Evolutionary conservation across 306 rosid species (phyloP).

Genomic region (Phaseolus lunatus): DNA sequence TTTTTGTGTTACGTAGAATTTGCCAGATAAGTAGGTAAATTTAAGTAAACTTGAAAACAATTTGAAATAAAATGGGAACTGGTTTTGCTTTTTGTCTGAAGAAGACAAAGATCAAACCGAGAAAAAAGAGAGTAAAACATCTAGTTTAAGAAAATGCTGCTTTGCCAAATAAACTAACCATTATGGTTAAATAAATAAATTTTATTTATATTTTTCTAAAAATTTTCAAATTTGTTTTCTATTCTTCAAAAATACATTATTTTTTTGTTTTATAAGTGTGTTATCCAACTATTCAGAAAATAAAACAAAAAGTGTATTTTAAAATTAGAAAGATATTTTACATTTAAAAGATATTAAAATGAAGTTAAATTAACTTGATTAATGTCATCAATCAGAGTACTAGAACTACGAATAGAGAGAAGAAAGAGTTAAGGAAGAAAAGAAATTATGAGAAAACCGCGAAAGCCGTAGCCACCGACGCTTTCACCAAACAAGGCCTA

Average conservation of each 20-base stretch:
- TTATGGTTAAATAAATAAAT: background rate
- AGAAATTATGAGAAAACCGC: constrained; percentile 40
- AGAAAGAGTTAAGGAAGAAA: background rate
- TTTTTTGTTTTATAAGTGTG: no score
- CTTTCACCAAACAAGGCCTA: constrained; percentile 44
- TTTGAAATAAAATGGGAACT: no score
- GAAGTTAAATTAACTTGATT: background rate
- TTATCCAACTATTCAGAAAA: no score
- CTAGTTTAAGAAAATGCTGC: background rate
- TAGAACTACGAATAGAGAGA: background rate
- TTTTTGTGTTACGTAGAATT: background rate
- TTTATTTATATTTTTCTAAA: no score
- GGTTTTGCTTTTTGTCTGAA: background rate
- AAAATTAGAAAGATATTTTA: no score
- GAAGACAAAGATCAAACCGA: background rate
- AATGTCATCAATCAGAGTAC: background rate
- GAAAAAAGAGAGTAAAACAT: background rate
- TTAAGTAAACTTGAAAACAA: no score
- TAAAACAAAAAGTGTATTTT: no score
- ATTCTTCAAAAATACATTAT: no score
- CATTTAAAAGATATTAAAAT: background rate
- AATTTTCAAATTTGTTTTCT: no score
- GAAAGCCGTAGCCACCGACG: constrained; percentile 43
- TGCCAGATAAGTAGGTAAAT: no score
- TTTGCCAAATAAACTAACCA: background rate